A percentile compares a stretch with the other conserved stretches of the same genome.
phyloP scores from a whole-genome alignment of 2,329 filamentous ascomycete species.

The Tolypocladium inflatum region DNA sequence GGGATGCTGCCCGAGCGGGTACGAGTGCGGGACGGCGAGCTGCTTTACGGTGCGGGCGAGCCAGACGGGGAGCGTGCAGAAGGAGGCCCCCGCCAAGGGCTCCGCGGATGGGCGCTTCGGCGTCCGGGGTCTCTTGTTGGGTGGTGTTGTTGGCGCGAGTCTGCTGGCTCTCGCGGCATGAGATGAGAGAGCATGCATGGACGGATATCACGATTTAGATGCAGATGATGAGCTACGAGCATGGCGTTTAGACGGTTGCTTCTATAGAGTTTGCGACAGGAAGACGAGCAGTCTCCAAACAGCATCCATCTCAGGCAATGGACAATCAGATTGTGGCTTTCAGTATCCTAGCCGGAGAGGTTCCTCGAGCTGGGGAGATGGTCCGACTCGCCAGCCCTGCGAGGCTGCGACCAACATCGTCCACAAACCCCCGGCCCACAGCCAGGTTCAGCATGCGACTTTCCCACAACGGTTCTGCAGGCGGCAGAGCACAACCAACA shows the following conservation, averaged over 20 bases:
- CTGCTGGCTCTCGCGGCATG: not conserved
- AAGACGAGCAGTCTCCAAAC: not conserved
- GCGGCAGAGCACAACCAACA: not conserved
- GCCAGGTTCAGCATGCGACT: not conserved
- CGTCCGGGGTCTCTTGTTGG: not conserved
- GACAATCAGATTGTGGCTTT: no score
- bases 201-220: not conserved
- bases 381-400: not conserved
- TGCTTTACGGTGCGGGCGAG: conserved; percentile 51
- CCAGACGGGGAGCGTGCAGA: conserved; percentile 47
- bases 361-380: not conserved
- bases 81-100: conserved; percentile 32
- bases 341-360: no score
- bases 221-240: not conserved
- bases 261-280: not conserved
- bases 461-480: not conserved
- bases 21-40: conserved; percentile 60
- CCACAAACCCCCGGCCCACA: no score
- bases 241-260: not conserved
- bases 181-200: not conserved
- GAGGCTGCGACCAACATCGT: not conserved
- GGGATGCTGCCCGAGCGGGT: conserved; percentile 78
- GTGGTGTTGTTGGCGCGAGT: not conserved
- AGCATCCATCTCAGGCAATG: not conserved
- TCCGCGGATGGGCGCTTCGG: not conserved